Base-by-base conservation (phyloP, 1,284 basidiomycete species). In the Microbotryum lychnidis-dioicae region DNA sequence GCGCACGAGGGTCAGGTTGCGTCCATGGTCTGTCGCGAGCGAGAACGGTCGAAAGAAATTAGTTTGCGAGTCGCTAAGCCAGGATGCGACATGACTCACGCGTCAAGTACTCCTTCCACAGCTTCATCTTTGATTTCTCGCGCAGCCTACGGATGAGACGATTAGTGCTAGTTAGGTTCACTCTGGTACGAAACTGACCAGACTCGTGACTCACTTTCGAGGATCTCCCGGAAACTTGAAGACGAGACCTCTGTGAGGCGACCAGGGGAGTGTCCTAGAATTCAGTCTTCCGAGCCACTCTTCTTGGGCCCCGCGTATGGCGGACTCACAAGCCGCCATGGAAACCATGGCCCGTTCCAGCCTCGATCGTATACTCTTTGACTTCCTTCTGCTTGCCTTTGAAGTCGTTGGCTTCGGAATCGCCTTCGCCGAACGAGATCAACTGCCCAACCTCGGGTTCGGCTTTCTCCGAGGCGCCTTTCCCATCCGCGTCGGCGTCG, bases 61-160 rank as follows among this genome's bases (percentile, higher is more conserved):
- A 20, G 23, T 23, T 3, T 31, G 45, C 4, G 37, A 18, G 12
- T 16, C 6, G 23, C 20, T 31, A 14, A 37, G 42, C 8, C 8
- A 2, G 0, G 33, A 25, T 14, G 44, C 8, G 8, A 6, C 2
- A 33, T 21, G 3, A 20, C 83, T 65, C 71, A 92, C 90, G 79
- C 70, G 82, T 80, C 46, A 94, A 80, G 75, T 98, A 98, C 60
- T 85, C 84, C 23, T 86, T 87, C 96, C 96, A 99, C 16, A 98
- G 82, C 75, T 96, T 97, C 71, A 96, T 86, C 77, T 99, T 99
- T 49, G 91, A 96, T 60, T 91, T 89, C 77, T 99, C 96, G 37
- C 94, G 84, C 66, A 97, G 80, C 76, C 87, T 91, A 69, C 8
- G 52, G 49, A 45, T 61, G 27, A 73, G 60, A 73, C 76, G 12